Conservation (phyloP, 2,329 filamentous ascomycete genomes). For the Pestalotiopsis sp. region DNA sequence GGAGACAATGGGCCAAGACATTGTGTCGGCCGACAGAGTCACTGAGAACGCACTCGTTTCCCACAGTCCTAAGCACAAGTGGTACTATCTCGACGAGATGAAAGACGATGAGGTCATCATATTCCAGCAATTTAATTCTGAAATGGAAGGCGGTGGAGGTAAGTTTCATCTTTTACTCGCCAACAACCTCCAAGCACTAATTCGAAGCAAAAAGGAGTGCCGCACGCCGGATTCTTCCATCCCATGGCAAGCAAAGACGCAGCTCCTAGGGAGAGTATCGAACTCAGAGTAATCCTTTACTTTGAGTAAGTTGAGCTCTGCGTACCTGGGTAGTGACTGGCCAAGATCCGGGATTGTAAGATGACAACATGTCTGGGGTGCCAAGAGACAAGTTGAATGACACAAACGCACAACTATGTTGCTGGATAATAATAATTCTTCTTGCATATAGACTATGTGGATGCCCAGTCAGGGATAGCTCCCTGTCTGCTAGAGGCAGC, state of each 20-base stretch:
- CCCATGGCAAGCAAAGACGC: not conserved
- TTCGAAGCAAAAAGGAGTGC: not conserved
- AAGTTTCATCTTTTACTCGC: not conserved
- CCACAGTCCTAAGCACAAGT: not conserved
- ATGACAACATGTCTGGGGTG: too few species aligned
- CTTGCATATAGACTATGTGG: too few species aligned
- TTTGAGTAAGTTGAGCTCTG: not conserved
- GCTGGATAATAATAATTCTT: too few species aligned
- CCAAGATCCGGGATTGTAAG: too few species aligned
- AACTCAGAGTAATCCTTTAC: not conserved
- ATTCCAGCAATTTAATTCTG: not conserved
- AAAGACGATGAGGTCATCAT: not conserved
- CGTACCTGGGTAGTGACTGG: too few species aligned
- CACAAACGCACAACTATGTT: too few species aligned
- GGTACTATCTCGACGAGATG: not conserved
- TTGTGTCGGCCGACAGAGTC: not conserved
- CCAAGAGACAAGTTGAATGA: too few species aligned
- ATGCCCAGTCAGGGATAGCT: too few species aligned
- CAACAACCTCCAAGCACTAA: not conserved
- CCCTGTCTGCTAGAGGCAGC: too few species aligned
- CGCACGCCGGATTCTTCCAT: not conserved
- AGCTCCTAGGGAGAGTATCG: not conserved
- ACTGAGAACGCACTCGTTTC: not conserved
- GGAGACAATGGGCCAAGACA: not conserved
- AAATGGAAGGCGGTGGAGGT: not conserved